Conservation (phyloP, 495 filamentous ascomycete genomes). For the Neurospora tetrasperma region DNA sequence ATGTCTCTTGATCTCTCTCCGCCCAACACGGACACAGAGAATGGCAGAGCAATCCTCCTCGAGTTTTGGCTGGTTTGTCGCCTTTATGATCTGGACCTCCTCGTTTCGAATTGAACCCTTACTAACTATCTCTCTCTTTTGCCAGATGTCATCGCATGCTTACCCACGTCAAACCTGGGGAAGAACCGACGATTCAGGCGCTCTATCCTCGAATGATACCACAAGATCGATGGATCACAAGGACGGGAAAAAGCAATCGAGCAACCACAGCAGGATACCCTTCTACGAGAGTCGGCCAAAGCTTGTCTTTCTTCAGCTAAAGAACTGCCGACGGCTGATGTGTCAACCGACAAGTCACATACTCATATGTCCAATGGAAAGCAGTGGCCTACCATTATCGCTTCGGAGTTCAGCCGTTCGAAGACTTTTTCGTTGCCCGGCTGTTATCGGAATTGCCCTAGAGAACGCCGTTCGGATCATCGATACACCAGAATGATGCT, state of each 20-base stretch:
- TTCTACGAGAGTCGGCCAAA: background rate
- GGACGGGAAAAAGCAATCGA: background rate
- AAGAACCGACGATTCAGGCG: too few relatives aligned
- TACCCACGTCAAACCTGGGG: background rate
- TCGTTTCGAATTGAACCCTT: too few relatives aligned
- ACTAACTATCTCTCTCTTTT: background rate
- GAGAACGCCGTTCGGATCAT: background rate
- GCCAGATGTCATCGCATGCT: background rate
- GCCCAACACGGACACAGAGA: too few relatives aligned
- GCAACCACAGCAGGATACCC: background rate
- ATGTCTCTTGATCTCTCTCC: too few relatives aligned
- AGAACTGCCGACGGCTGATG: background rate
- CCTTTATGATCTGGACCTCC: too few relatives aligned
- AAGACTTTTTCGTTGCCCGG: background rate
- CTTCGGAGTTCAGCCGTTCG: background rate
- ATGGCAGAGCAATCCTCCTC: too few relatives aligned
- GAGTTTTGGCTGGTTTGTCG: too few relatives aligned
- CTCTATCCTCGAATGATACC: background rate
- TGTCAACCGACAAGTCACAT: background rate
- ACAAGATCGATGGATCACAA: background rate
- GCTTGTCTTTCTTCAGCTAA: background rate
- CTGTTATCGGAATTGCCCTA: background rate
- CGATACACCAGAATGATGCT: background rate
- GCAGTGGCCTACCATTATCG: background rate
- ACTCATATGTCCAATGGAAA: background rate